phyloP scores from a whole-genome alignment of 2,329 filamentous ascomycete genomes.

The Pseudopyrenochaeta lycopersici region DNA sequence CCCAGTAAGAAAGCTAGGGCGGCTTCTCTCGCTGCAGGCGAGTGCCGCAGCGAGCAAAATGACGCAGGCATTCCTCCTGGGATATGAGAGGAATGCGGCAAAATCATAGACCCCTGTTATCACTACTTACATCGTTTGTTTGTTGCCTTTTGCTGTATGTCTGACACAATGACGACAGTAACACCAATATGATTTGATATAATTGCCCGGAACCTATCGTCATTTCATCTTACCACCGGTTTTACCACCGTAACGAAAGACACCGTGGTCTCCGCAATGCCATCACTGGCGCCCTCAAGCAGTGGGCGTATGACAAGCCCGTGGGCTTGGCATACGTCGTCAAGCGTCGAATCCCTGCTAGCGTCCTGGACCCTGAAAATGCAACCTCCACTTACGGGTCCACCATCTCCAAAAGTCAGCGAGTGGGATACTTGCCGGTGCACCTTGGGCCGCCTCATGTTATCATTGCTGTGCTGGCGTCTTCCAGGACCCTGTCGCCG shows the following conservation, averaged over 20 bases:
- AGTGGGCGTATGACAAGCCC: slow-evolving; percentile 15
- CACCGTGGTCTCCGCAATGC: slow-evolving; percentile 22
- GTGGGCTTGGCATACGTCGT: slow-evolving; percentile 31
- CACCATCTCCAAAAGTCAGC: slow-evolving; percentile 11
- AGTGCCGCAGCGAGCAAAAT: slow-evolving; percentile 30
- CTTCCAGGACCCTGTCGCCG: slow-evolving; percentile 12
- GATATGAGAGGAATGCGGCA: slow-evolving; percentile 24
- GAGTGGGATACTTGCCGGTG: slow-evolving; percentile 23
- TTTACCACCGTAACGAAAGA: slow-evolving; percentile 5
- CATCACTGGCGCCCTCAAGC: slow-evolving; percentile 25
- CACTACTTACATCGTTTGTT: slow-evolving; percentile 2
- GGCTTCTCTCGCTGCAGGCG: slow-evolving; percentile 20
- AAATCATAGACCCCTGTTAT: slow-evolving; percentile 33
- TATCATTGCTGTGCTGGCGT: slow-evolving; percentile 9
- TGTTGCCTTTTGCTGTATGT: not conserved
- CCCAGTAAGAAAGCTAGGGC: slow-evolving; percentile 15
- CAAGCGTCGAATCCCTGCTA: slow-evolving; percentile 15
- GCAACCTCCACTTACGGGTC: slow-evolving; percentile 6
- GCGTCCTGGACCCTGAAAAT: slow-evolving; percentile 28
- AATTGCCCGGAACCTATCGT: slow-evolving; percentile 7
- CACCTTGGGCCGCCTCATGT: slow-evolving; percentile 12
- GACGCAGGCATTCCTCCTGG: slow-evolving; percentile 37
- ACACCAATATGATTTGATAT: slow-evolving; percentile 6
- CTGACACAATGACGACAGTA: slow-evolving; percentile 20
- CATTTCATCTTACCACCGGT: slow-evolving; percentile 10